Evolutionary conservation across 192 early-diverging fungal genomes (phyloP).

Genomic region (Coemansia sp.): DNA sequence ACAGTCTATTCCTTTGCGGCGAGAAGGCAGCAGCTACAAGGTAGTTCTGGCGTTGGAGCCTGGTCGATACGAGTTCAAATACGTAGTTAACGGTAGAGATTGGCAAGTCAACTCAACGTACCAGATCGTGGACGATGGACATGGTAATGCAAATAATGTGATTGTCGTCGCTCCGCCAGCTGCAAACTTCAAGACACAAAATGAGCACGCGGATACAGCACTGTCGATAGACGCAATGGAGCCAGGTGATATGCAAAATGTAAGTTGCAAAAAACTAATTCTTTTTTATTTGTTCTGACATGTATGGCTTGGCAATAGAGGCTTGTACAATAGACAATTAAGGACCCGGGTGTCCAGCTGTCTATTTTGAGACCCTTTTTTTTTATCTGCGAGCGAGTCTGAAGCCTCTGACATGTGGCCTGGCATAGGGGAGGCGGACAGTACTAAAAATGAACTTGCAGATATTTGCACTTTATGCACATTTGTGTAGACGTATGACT

Average conservation of each 20-base stretch:
- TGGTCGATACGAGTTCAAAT: conserved; percentile 53
- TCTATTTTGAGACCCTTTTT: neutral
- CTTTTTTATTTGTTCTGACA: neutral
- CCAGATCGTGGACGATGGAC: conserved; percentile 28
- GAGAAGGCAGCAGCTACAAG: conserved; percentile 12
- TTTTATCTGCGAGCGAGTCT: conserved; percentile 6
- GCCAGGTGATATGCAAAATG: neutral
- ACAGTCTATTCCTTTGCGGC: conserved; percentile 31
- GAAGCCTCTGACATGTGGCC: conserved; percentile 5
- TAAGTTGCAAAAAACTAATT: neutral
- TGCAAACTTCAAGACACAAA: neutral
- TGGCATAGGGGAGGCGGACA: neutral
- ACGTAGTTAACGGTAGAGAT: conserved; percentile 40
- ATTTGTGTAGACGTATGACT: neutral
- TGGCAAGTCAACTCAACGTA: conserved; percentile 40
- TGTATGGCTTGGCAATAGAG: neutral
- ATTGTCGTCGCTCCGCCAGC: conserved; percentile 15
- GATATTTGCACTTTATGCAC: conserved; percentile 16
- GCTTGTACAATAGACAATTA: neutral
- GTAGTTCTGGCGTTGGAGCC: conserved; percentile 31
- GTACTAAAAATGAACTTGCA: conserved; percentile 6
- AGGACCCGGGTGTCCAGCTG: neutral
- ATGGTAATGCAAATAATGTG: conserved; percentile 49
- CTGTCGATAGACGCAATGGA: conserved; percentile 9
- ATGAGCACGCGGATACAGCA: neutral